phyloP scores from a whole-genome alignment of 2,329 filamentous ascomycete genomes.

The Neoarthrinium moseri region DNA sequence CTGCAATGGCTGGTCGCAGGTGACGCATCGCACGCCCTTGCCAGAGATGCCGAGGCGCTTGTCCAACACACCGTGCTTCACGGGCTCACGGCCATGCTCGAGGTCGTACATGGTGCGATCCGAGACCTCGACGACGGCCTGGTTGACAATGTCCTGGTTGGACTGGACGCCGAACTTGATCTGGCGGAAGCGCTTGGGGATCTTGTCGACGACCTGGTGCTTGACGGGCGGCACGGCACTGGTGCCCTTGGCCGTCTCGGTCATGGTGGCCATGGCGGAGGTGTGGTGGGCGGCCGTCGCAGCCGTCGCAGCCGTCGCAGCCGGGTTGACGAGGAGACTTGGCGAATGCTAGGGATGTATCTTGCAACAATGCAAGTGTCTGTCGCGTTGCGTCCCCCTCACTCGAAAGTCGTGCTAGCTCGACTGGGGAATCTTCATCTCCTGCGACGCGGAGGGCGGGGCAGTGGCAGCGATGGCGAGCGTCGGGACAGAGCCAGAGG shows the following conservation, averaged over 20 bases:
- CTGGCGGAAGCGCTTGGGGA: conserved; percentile 88
- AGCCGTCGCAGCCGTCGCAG: too few species aligned
- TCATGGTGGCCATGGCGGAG: conserved; percentile 25
- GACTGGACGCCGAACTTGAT: conserved; percentile 96
- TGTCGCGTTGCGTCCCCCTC: too few species aligned
- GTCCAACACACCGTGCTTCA: conserved; percentile 83
- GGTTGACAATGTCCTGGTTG: conserved; percentile 91
- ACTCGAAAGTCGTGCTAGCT: conserved; percentile 2
- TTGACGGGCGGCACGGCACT: conserved; percentile 53
- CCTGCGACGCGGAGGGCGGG: too few species aligned
- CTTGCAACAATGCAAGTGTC: neutral
- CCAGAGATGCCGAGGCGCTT: conserved; percentile 76
- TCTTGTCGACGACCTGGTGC: conserved; percentile 84
- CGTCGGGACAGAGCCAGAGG: neutral
- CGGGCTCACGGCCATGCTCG: conserved; percentile 72
- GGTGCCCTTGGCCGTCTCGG: conserved; percentile 15
- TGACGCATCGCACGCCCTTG: conserved; percentile 76
- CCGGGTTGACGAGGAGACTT: too few species aligned
- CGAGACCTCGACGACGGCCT: conserved; percentile 92
- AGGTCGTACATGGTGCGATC: conserved; percentile 92
- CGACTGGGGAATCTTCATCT: too few species aligned
- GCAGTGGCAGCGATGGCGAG: too few species aligned
- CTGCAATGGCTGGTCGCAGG: conserved; percentile 78
- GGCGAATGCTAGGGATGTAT: too few species aligned
- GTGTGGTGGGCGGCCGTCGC: too few species aligned